phyloP scores from a whole-genome alignment of 768 basidiomycete species.

The Rhodosporidiobolus sp. region DNA sequence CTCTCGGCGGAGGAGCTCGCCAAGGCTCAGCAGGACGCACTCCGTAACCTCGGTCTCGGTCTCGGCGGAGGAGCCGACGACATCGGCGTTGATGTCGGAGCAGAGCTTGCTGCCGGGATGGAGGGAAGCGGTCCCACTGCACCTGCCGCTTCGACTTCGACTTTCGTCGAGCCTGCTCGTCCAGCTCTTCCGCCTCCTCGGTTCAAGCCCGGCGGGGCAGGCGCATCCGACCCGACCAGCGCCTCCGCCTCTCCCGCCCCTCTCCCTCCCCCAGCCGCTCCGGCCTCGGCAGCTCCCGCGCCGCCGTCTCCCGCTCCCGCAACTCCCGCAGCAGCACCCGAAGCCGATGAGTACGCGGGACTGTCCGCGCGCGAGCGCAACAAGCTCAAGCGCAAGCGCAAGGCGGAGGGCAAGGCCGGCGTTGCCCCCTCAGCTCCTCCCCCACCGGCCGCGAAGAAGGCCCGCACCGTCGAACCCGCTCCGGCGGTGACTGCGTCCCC shows the following conservation, averaged over 20 bases:
- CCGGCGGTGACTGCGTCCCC: background rate
- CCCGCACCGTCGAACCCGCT: background rate
- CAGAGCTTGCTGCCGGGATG: constrained; percentile 33
- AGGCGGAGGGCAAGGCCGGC: constrained; percentile 54
- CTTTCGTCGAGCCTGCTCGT: background rate
- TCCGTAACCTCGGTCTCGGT: constrained; percentile 76
- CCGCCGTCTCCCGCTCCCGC: constrained; percentile 16
- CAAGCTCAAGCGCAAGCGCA: constrained; percentile 89
- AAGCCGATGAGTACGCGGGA: constrained; percentile 48
- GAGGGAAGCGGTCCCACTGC: background rate
- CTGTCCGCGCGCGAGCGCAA: constrained; percentile 91
- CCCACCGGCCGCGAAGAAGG: constrained; percentile 49
- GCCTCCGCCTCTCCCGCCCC: background rate
- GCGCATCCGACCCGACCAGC: background rate
- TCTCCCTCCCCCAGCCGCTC: constrained; percentile 34
- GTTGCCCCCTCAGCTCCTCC: background rate
- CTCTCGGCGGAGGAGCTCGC: constrained; percentile 63
- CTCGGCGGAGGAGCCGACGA: constrained; percentile 38
- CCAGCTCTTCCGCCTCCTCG: constrained; percentile 27
- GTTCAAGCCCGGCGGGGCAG: constrained; percentile 4
- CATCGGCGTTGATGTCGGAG: constrained; percentile 34
- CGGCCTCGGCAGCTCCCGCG: background rate
- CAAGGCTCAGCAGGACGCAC: constrained; percentile 81
- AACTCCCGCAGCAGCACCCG: constrained; percentile 10
- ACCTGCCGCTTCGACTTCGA: background rate